Conservation (phyloP, 75 land plant genomes). For the Picea sitchensis region DNA sequence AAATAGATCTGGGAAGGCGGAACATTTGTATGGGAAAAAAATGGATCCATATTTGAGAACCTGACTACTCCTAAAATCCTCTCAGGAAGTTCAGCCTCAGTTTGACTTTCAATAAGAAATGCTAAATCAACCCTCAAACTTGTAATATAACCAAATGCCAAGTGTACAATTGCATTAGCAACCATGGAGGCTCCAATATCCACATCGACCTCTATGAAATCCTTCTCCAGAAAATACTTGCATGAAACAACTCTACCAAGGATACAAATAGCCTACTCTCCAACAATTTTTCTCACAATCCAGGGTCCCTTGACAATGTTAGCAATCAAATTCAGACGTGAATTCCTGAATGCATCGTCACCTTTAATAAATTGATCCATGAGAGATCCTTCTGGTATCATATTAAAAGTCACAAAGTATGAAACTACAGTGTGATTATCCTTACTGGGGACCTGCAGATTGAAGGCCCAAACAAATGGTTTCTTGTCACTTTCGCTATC, state of each 20-base stretch:
- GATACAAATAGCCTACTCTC: constrained; percentile 96
- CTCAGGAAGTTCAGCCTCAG: constrained; percentile 87
- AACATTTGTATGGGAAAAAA: constrained; percentile 55
- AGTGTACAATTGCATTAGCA: constrained; percentile 94
- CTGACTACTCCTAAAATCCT: constrained; percentile 84
- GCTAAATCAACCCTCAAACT: constrained; percentile 90
- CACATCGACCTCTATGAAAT: constrained; percentile 83
- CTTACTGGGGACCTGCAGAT: constrained; percentile 84
- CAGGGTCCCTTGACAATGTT: constrained; percentile 96
- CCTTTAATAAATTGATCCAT: constrained; percentile 74
- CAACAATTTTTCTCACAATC: constrained; percentile 94
- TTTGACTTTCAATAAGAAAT: constrained; percentile 87
- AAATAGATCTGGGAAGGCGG: constrained; percentile 14
- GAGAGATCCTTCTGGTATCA: constrained; percentile 68
- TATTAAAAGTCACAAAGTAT: constrained; percentile 66
- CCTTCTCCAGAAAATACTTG: constrained; percentile 46
- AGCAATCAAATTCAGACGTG: constrained; percentile 91
- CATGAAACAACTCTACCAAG: constrained; percentile 85
- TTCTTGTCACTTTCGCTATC: constrained; percentile 28
- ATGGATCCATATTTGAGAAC: constrained; percentile 73
- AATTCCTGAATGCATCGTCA: constrained; percentile 72
- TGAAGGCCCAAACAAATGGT: constrained; percentile 94
- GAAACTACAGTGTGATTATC: constrained; percentile 82
- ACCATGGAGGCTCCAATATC: constrained; percentile 96
- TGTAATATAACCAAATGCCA: constrained; percentile 89